These are phyloP conservation scores for Triticum monococcum DNA, from an alignment of 176 grass and related monocot genomes.

Conservation along the genomic window DNA sequence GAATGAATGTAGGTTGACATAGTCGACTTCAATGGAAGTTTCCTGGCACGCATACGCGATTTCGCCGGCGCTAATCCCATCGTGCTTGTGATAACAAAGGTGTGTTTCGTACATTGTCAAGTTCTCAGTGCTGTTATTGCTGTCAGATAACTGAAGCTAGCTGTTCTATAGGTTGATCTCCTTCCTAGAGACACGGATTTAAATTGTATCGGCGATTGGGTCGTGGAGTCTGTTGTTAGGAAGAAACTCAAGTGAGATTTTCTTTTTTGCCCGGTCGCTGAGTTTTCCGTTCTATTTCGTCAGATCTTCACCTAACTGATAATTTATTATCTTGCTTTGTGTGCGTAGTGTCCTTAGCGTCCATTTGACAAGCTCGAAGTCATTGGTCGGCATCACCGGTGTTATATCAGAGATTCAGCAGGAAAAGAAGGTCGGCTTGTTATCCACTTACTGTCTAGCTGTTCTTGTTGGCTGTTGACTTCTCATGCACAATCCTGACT, in stretches of 20 bases:
- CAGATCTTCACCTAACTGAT: not conserved
- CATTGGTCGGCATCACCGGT: slow-evolving; percentile 86
- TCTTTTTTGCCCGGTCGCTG: not conserved
- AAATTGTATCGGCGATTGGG: slow-evolving; percentile 88
- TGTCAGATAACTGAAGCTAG: not conserved
- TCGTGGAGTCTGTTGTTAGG: slow-evolving; percentile 78
- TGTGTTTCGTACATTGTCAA: not conserved
- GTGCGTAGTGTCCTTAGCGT: slow-evolving; percentile 68
- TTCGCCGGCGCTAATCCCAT: slow-evolving; percentile 89
- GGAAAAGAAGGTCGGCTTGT: slow-evolving; percentile 74
- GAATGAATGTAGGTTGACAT: slow-evolving; percentile 80
- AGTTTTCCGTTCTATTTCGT: not conserved
- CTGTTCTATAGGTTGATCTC: slow-evolving; percentile 62
- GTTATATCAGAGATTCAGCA: slow-evolving; percentile 93
- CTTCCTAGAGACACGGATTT: slow-evolving; percentile 86
- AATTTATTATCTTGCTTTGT: not conserved
- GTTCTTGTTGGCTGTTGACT: not conserved
- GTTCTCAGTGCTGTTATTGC: not conserved
- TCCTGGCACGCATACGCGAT: slow-evolving; percentile 75
- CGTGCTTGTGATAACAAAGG: slow-evolving; percentile 94
- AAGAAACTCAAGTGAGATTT: slow-evolving; percentile 80
- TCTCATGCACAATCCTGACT: slow-evolving; percentile 17
- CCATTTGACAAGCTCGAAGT: slow-evolving; percentile 96
- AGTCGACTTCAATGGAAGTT: slow-evolving; percentile 95
- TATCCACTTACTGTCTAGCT: not conserved